Evolutionary conservation across 352 stramenopile genomes (phyloP), one percentile per base, ranked within the genome.

Genomic region (Phytophthora pisi): DNA sequence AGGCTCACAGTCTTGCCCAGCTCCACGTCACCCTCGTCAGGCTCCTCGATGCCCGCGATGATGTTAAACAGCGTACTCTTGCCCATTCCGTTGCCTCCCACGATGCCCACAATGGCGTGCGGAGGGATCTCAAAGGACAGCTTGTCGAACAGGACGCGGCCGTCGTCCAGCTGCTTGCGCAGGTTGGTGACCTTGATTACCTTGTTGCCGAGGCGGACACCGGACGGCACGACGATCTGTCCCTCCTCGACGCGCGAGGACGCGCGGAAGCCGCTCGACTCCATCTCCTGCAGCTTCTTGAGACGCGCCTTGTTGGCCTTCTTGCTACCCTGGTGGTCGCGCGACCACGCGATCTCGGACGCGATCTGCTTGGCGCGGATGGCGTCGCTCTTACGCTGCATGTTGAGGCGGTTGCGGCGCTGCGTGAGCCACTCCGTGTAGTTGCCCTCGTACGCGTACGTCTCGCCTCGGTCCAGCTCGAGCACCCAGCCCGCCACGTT

Each of bases 401-500:
- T 97, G 68, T 97, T 97, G 38, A 99, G 74, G 8, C 97, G 87
- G 57, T 98, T 97, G 34, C 86, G 86, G 72, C 98, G 99, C 54
- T 97, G 89, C 53, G 97, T 90, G 13, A 99, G 82, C 93, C 97
- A 99, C 57, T 89, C 80, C n/a, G 91, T 97, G 82, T 99, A 99
- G 77, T 99, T 99, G 36, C 98, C 98, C 80, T 99, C 93, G 79
- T 98, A 99, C 40, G 96, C 96, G 77, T 98, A 97, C n/a, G 95
- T 98, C 66, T 98, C 82, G 18, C 97, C 97, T 52, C 95, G 86
- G 74, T 99, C 97, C 2, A 99, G 81, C 72, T 99, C 96, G 3
- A 99, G 76, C 63, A 99, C 99, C 96, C 97, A 99, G 24, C 95
- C 84, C 7, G 95, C 95, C 5, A 99, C 97, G 69, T 99, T 98